phyloP scores from a whole-genome alignment of 495 filamentous ascomycete species.

The Geoglossum glabrum region DNA sequence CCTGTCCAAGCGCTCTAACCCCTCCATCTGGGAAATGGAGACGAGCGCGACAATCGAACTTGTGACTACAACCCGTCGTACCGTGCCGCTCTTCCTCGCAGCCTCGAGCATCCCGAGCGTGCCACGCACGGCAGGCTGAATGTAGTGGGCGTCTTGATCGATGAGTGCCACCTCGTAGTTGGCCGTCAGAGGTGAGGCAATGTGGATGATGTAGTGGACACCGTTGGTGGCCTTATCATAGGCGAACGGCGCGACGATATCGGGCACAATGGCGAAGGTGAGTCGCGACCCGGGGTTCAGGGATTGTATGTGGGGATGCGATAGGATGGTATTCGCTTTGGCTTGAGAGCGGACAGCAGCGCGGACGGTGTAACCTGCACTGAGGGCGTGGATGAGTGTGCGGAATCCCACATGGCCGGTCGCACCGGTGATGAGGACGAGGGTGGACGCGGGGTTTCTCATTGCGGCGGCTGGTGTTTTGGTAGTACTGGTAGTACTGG shows the following conservation, averaged over 20 bases:
- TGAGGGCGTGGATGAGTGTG: slow-evolving; percentile 13
- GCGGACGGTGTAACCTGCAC: slow-evolving; percentile 18
- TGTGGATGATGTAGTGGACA: slow-evolving; percentile 22
- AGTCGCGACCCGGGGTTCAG: slow-evolving; percentile 8
- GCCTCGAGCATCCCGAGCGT: slow-evolving; percentile 13
- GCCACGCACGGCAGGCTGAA: slow-evolving; percentile 15
- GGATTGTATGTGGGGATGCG: slow-evolving; percentile 10
- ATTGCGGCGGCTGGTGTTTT: not conserved
- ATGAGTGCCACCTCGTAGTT: too few relatives aligned
- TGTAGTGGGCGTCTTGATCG: too few relatives aligned
- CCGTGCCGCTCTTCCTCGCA: slow-evolving; percentile 11
- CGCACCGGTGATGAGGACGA: slow-evolving; percentile 22
- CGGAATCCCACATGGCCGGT: slow-evolving; percentile 20
- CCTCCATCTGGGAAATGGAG: not conserved
- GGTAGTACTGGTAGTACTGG: too few relatives aligned
- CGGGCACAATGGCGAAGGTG: slow-evolving; percentile 20
- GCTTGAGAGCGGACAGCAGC: slow-evolving; percentile 18
- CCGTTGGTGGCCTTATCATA: slow-evolving; percentile 19
- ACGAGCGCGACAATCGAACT: slow-evolving; percentile 13
- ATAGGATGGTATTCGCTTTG: slow-evolving; percentile 18
- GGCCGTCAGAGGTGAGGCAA: slow-evolving; percentile 21
- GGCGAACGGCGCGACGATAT: slow-evolving; percentile 19
- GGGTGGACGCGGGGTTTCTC: too few relatives aligned
- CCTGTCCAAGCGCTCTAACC: too few relatives aligned
- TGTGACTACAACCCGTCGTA: slow-evolving; percentile 20